Percentiles rank a stretch among this genome's conserved stretches.
These are phyloP conservation scores for Periglandula ipomoeae DNA, from an alignment of 2,329 filamentous ascomycete species.

Conservation along the genomic window DNA sequence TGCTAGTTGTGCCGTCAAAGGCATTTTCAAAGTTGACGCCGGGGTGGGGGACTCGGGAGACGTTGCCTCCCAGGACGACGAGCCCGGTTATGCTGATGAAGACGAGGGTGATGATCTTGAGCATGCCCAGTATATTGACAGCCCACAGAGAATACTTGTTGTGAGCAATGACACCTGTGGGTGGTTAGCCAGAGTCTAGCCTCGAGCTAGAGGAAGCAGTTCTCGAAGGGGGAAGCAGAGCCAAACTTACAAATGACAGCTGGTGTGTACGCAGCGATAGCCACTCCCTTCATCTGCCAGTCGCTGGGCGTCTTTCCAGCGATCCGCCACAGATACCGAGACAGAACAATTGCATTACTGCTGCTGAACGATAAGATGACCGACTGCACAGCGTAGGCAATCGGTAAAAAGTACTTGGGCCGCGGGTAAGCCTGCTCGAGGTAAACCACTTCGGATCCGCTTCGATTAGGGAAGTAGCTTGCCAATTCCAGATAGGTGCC, in stretches of 20 bases:
- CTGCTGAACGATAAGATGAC: conserved; percentile 57
- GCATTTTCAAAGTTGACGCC: conserved; percentile 26
- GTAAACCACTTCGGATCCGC: conserved; percentile 57
- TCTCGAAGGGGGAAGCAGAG: no score
- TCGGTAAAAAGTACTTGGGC: conserved; percentile 55
- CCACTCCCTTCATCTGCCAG: conserved; percentile 62
- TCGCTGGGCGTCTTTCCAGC: conserved; percentile 37
- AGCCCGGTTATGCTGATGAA: conserved; percentile 53
- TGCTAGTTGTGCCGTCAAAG: conserved; percentile 25
- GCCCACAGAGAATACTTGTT: conserved; percentile 49
- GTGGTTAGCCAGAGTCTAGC: neutral
- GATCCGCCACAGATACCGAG: conserved; percentile 53
- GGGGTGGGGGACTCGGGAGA: conserved; percentile 22
- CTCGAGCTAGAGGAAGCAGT: no score
- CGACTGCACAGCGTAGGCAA: conserved; percentile 53
- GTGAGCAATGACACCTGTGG: conserved; percentile 33
- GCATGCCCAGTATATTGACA: conserved; percentile 44
- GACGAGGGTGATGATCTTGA: conserved; percentile 54
- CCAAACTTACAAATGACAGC: conserved; percentile 44
- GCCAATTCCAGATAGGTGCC: conserved; percentile 55
- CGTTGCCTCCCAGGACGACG: conserved; percentile 42
- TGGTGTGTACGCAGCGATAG: conserved; percentile 52
- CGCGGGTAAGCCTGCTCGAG: conserved; percentile 59
- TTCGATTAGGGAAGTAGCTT: conserved; percentile 57
- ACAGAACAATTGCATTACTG: conserved; percentile 55